Percentiles rank a stretch among this genome's conserved stretches.
Evolutionary conservation across 176 grass and related monocot genomes (phyloP).

Genomic region (Aegilops sharonensis): DNA sequence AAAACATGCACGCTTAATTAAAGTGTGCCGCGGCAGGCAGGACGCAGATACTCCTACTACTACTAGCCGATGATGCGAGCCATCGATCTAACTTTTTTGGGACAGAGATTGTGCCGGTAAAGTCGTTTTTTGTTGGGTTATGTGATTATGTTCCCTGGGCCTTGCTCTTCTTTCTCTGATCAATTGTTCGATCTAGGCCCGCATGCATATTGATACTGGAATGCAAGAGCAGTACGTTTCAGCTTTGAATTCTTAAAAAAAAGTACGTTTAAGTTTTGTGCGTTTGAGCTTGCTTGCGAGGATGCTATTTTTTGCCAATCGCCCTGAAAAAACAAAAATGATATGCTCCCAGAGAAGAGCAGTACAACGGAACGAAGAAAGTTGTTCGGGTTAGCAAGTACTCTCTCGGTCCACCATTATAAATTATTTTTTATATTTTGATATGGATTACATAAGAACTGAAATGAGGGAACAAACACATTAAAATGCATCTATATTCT

Average conservation of each 20-base stretch:
- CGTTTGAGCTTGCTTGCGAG: background rate
- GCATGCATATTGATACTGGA: background rate
- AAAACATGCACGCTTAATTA: background rate
- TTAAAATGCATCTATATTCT: no score
- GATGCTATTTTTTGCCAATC: background rate
- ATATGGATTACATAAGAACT: no score
- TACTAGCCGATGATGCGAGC: slow-evolving; percentile 26
- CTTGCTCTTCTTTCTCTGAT: background rate
- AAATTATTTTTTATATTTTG: no score
- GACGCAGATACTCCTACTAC: background rate
- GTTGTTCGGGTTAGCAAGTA: no score
- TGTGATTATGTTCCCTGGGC: slow-evolving; percentile 36
- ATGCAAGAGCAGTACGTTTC: background rate
- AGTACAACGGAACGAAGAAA: background rate
- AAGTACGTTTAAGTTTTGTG: background rate
- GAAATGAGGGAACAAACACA: no score
- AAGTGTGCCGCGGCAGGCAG: background rate
- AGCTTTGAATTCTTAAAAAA: background rate
- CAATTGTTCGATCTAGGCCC: background rate
- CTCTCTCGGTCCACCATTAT: no score
- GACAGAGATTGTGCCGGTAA: slow-evolving; percentile 29
- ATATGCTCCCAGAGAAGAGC: background rate
- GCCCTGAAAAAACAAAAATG: background rate
- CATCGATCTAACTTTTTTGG: slow-evolving; percentile 20
- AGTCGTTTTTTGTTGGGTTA: slow-evolving; percentile 53